phyloP scores from a whole-genome alignment of 306 rosid species.

The Prunus armeniaca region DNA sequence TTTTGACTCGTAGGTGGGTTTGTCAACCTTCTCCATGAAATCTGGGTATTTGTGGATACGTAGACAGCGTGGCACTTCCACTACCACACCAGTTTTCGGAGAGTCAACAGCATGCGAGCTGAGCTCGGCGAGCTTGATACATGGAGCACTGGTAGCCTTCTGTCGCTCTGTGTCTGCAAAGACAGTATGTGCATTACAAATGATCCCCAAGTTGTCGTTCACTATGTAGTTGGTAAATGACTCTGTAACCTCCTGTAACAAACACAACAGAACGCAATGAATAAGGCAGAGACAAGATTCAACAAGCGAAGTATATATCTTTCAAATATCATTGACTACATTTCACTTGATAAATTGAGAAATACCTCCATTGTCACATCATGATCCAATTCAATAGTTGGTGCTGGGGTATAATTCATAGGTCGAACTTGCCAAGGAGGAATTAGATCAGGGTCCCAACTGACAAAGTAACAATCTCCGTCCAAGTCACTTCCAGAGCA shows the following conservation, averaged over 20 bases:
- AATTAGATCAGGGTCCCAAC: conserved; percentile 46
- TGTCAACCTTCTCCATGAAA: conserved; percentile 43
- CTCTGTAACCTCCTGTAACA: conserved; percentile 34
- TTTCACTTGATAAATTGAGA: not conserved
- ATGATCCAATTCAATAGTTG: conserved; percentile 20
- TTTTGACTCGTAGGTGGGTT: conserved; percentile 23
- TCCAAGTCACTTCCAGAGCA: conserved; percentile 50
- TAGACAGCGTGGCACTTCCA: conserved; percentile 19
- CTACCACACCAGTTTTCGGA: conserved; percentile 37
- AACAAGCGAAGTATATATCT: too few species aligned
- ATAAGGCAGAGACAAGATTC: not conserved
- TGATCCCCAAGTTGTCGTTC: conserved; percentile 38
- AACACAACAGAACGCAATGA: not conserved
- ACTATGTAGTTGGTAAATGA: conserved; percentile 37
- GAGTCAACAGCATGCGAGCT: conserved; percentile 42
- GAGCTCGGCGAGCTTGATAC: conserved; percentile 31
- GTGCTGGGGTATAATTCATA: conserved; percentile 28
- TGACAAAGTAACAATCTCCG: conserved; percentile 39
- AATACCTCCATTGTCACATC: conserved; percentile 44
- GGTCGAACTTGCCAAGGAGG: conserved; percentile 12
- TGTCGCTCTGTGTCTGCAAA: conserved; percentile 24
- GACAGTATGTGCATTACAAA: conserved; percentile 36
- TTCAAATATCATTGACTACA: not conserved
- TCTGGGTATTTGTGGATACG: conserved; percentile 23
- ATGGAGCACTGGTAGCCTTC: conserved; percentile 25